Conservation (phyloP, 2,329 filamentous ascomycete species). For the Monosporascus cannonballus region DNA sequence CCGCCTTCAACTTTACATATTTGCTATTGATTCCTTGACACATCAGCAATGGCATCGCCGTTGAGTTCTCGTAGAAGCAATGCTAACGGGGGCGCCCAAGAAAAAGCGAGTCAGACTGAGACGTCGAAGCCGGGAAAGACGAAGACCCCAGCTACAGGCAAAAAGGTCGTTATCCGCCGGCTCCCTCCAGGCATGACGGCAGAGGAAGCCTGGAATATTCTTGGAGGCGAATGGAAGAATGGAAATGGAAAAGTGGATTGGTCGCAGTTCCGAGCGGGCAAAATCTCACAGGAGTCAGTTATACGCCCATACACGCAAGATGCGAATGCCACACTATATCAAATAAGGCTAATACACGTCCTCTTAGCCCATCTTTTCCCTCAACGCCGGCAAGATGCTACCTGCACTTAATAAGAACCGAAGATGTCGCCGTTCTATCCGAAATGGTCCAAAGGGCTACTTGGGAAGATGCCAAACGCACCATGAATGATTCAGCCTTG, state of each 20-base stretch:
- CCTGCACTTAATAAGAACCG: constrained; percentile 69
- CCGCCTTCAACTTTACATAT: too few species aligned
- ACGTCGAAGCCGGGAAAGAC: constrained; percentile 37
- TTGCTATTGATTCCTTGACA: not conserved
- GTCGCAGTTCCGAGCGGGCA: constrained; percentile 60
- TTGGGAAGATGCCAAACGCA: constrained; percentile 80
- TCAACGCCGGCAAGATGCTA: constrained; percentile 78
- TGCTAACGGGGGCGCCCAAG: constrained; percentile 40
- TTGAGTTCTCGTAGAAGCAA: constrained; percentile 35
- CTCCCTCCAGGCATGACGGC: constrained; percentile 82
- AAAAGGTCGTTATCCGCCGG: constrained; percentile 80
- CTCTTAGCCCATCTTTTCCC: constrained; percentile 68
- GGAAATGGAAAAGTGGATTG: constrained; percentile 83
- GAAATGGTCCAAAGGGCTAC: constrained; percentile 61
- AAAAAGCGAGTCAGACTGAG: constrained; percentile 39
- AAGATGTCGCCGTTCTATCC: constrained; percentile 60
- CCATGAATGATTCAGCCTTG: constrained; percentile 64
- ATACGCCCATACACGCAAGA: constrained; percentile 7
- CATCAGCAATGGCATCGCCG: not conserved
- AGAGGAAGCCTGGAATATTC: constrained; percentile 62
- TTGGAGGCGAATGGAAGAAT: constrained; percentile 76
- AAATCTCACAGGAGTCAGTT: constrained; percentile 76
- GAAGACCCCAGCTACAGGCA: constrained; percentile 51
- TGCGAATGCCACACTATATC: not conserved
- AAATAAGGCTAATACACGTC: not conserved